A percentile compares a stretch with the other conserved stretches of the same genome.
phyloP scores from a whole-genome alignment of 805 yeast genomes.

The Pichia nanzhaoensis region DNA sequence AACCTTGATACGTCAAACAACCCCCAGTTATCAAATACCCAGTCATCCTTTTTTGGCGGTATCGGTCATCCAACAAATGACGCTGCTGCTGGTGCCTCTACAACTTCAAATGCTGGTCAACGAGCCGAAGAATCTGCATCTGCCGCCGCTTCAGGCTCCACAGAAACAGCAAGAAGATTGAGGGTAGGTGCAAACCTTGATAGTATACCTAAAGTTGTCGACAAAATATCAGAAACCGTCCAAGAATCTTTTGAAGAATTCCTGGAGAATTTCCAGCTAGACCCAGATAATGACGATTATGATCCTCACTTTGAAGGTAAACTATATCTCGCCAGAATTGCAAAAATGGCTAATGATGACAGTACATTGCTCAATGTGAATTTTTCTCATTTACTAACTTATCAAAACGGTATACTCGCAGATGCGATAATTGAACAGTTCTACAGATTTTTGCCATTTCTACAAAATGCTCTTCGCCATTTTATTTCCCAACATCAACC shows the following conservation, averaged over 20 bases:
- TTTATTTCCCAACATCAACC: conserved; percentile 75
- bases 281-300: conserved; percentile 30
- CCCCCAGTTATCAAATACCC: conserved; percentile 11
- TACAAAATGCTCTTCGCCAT: conserved; percentile 65
- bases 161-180: conserved; percentile 6
- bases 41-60: conserved; percentile 12
- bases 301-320: conserved; percentile 44
- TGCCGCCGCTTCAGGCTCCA: neutral
- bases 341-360: conserved; percentile 72
- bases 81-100: neutral
- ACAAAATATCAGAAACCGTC: conserved; percentile 89
- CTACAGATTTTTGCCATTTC: conserved; percentile 84
- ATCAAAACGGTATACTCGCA: conserved; percentile 84
- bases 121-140: conserved; percentile 4
- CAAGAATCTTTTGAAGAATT: conserved; percentile 86
- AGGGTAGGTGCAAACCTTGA: conserved; percentile 38
- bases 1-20: conserved; percentile 14
- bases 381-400: conserved; percentile 64
- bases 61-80: conserved; percentile 10
- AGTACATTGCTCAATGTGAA: conserved; percentile 76
- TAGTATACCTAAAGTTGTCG: conserved; percentile 79
- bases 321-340: conserved; percentile 71
- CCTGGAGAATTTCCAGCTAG: conserved; percentile 51
- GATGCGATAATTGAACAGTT: conserved; percentile 86
- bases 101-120: neutral